These are phyloP conservation scores for Metschnikowia arizonensis DNA, from an alignment of 805 yeast species.

Conservation along the genomic window DNA sequence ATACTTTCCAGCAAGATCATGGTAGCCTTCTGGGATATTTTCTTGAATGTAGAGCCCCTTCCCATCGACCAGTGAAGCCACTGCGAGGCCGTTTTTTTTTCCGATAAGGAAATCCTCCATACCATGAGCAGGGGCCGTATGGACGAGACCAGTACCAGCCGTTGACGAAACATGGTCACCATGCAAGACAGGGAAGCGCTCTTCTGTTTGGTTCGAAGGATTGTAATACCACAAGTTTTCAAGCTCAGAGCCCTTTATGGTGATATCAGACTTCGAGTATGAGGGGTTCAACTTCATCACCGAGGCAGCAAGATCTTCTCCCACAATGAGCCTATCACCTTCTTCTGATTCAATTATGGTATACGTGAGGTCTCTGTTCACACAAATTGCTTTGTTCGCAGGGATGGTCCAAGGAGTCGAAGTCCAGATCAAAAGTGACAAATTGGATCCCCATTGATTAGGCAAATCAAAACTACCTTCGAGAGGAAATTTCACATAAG, in stretches of 20 bases:
- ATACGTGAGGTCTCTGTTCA: slow-evolving; percentile 57
- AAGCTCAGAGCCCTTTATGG: slow-evolving; percentile 24
- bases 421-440: slow-evolving; percentile 76
- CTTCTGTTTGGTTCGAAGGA: slow-evolving; percentile 41
- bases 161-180: slow-evolving; percentile 77
- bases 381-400: slow-evolving; percentile 79
- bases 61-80: slow-evolving; percentile 76
- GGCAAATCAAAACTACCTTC: slow-evolving; percentile 19
- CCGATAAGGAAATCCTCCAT: slow-evolving; percentile 84
- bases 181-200: slow-evolving; percentile 56
- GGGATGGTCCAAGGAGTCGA: slow-evolving; percentile 98
- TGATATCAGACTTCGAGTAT: slow-evolving; percentile 4
- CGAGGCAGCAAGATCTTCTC: slow-evolving; percentile 42
- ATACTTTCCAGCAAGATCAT: slow-evolving; percentile 16
- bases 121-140: slow-evolving; percentile 98
- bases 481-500: slow-evolving; percentile 62
- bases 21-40: slow-evolving; percentile 42
- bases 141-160: slow-evolving; percentile 95
- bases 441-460: slow-evolving; percentile 12
- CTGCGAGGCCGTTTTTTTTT: slow-evolving; percentile 47
- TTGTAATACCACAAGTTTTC: slow-evolving; percentile 46
- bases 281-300: slow-evolving; percentile 30
- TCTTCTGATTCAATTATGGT: slow-evolving; percentile 34
- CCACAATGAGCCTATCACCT: slow-evolving; percentile 53
- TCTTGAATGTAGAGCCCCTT: slow-evolving; percentile 63